Evolutionary conservation across 495 filamentous ascomycete genomes (phyloP).

Genomic region (Neurospora sp.): DNA sequence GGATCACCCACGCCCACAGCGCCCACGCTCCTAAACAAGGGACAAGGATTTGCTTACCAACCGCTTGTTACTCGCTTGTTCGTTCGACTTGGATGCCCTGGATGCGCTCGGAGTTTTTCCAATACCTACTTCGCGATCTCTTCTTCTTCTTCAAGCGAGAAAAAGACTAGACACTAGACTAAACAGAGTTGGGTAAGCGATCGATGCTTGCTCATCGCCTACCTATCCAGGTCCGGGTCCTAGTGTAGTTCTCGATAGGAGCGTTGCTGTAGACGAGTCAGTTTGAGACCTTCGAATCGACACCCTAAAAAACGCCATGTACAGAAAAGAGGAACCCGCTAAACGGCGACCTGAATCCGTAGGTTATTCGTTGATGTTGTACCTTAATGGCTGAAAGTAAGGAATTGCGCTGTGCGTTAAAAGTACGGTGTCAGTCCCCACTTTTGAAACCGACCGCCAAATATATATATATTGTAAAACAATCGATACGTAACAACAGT

Average conservation of each 20-base stretch:
- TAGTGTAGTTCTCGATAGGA: not conserved
- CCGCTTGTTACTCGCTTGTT: not conserved
- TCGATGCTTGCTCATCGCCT: not conserved
- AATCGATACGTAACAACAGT: too few species aligned
- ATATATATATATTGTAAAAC: too few species aligned
- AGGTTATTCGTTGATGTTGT: not conserved
- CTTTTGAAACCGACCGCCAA: too few species aligned
- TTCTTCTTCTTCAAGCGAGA: not conserved
- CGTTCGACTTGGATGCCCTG: not conserved
- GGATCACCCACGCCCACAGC: not conserved
- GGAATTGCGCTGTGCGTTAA: too few species aligned
- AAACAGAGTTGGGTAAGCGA: not conserved
- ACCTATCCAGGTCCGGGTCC: not conserved
- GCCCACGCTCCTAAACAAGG: not conserved
- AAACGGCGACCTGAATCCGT: not conserved
- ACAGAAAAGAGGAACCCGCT: not conserved
- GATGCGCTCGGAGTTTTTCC: not conserved
- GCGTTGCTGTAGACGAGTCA: not conserved
- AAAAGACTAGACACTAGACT: not conserved
- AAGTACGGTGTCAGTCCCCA: too few species aligned
- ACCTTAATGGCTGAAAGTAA: not conserved
- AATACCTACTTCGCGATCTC: not conserved
- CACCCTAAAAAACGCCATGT: not conserved
- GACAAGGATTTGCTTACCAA: not conserved
- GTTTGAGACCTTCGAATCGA: not conserved